Base-by-base conservation (phyloP, 352 stramenopile genomes). In the Phytophthora macrochlamydospora region DNA sequence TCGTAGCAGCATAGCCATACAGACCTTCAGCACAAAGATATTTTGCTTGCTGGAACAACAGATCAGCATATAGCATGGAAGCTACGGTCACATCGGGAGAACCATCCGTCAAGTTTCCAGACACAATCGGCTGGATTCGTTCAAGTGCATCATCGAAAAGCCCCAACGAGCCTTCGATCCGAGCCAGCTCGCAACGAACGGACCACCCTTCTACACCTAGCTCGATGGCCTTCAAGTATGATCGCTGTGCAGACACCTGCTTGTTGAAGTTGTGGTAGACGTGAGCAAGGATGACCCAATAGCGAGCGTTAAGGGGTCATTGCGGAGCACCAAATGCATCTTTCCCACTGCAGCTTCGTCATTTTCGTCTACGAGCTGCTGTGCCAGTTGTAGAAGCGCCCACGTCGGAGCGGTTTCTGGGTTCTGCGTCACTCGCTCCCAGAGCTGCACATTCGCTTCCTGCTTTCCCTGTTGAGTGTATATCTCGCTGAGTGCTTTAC, bases 261-360 rank as follows among this genome's bases (percentile, higher is more conserved):
- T 94, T 93, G 29, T 78, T 82, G 53, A 96, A 96, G 31, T 90
- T 83, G 9, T 78, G 77, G 55, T 96, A 96, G 43, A 93, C 73
- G 57, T 96, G 88, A 1, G 83, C 88, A 33, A 96, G 71, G 4
- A 76, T 76, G 28, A 91, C 81, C 86, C 87, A 96, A 60, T 91
- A 79, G 4, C 54, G 73, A 13, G 85, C 65, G 61, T 86, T 89
- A 29, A 78, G 56, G 30, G 88, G 1, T 92, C 81, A 56, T 91
- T 90, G 43, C 86, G 85, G 18, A 96, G 62, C 24, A 90, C 76
- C 11, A 93, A 50, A 58, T 94, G 88, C 51, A 96, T 63, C 46
- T 91, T 91, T 3, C 59, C 72, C 13, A 94, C 79, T 2, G 85
- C 88, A 0, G 57, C 53, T 59, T 96, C 88, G 38, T 94, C 70